A percentile compares a stretch with the other conserved stretches of the same genome.
phyloP scores from a whole-genome alignment of 2,329 filamentous ascomycete species.

The Whalleya microplaca region DNA sequence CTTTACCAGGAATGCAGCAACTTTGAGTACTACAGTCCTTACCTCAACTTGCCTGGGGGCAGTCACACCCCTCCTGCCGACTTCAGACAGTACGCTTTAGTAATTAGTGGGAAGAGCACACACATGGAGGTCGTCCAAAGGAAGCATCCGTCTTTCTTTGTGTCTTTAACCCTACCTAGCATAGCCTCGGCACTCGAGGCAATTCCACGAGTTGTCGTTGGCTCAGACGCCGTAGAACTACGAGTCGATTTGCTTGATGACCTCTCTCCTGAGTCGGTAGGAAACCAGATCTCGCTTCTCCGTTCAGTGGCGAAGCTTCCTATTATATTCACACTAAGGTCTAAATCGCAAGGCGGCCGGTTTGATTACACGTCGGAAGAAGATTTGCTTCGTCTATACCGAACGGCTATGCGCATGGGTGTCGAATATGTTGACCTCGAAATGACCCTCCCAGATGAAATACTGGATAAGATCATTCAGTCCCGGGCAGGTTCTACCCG shows the following conservation, averaged over 20 bases:
- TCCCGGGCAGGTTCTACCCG: conserved; percentile 71
- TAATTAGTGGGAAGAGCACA: conserved; percentile 65
- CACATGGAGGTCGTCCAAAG: conserved; percentile 61
- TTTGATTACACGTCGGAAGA: conserved; percentile 79
- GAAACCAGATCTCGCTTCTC: conserved; percentile 79
- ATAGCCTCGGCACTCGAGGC: conserved; percentile 65
- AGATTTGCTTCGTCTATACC: conserved; percentile 76
- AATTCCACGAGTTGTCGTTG: conserved; percentile 75
- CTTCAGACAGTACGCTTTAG: conserved; percentile 72
- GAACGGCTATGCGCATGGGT: conserved; percentile 77
- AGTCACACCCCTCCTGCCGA: conserved; percentile 61
- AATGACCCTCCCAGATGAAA: conserved; percentile 78
- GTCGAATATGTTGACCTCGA: conserved; percentile 94
- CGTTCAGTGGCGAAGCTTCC: conserved; percentile 74
- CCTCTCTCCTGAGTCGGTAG: conserved; percentile 74
- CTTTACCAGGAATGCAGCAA: conserved; percentile 96
- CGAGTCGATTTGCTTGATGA: conserved; percentile 89
- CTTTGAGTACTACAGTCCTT: conserved; percentile 87
- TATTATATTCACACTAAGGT: conserved; percentile 91
- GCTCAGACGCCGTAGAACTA: conserved; percentile 90
- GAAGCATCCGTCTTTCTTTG: conserved; percentile 85
- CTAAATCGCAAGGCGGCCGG: conserved; percentile 80
- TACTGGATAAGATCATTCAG: conserved; percentile 70
- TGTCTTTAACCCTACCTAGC: conserved; percentile 83
- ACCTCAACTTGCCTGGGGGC: conserved; percentile 46